A percentile compares a stretch with the other conserved stretches of the same genome.
Evolutionary conservation across 495 filamentous ascomycete genomes (phyloP).

Genomic region (Trichoderma reesei): DNA sequence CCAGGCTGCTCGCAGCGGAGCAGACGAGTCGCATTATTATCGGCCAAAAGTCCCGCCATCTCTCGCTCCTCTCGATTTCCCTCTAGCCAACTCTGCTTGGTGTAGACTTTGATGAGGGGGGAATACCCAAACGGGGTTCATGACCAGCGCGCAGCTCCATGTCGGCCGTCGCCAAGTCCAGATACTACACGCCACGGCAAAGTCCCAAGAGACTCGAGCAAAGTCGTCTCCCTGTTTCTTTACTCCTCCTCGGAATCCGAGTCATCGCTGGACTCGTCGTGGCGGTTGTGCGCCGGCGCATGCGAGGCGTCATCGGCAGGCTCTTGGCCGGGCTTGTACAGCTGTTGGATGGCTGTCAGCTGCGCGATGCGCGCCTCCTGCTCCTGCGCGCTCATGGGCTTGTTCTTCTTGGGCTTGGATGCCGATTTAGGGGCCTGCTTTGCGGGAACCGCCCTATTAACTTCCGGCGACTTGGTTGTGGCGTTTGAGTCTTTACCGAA

Average conservation of each 20-base stretch:
- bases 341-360: constrained; percentile 49
- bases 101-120: background rate
- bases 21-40: background rate
- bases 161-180: background rate
- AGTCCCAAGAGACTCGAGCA: background rate
- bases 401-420: constrained; percentile 87
- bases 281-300: background rate
- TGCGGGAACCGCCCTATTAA: constrained; percentile 25
- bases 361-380: constrained; percentile 82
- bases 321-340: constrained; percentile 10
- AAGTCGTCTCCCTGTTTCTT: background rate
- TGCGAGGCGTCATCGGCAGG: background rate
- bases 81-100: background rate
- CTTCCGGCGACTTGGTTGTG: constrained; percentile 8
- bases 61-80: no score
- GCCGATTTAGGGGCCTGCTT: constrained; percentile 35
- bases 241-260: constrained; percentile 14
- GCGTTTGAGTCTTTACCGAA: constrained; percentile 39
- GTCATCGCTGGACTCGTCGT: constrained; percentile 12
- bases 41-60: background rate
- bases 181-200: background rate
- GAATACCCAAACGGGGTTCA: background rate
- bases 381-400: constrained; percentile 92
- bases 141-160: background rate
- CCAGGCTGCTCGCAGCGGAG: background rate